Evolutionary conservation across 2,329 filamentous ascomycete genomes (phyloP).

Genomic region (Graphium sp.): DNA sequence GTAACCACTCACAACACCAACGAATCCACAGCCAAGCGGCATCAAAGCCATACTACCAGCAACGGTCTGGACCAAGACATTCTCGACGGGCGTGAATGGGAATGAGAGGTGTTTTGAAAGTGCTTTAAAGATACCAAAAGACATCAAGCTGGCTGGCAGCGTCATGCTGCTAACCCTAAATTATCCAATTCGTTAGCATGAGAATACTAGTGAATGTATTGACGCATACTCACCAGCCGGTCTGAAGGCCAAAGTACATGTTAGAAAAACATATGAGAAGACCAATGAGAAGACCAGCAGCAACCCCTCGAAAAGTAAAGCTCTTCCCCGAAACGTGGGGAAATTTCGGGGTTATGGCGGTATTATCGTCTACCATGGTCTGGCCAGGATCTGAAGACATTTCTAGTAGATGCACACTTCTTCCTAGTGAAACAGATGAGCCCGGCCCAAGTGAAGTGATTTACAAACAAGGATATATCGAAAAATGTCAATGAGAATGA

Average conservation of each 20-base stretch:
- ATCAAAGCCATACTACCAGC: conserved; percentile 92
- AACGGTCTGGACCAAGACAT: conserved; percentile 91
- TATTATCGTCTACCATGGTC: too few relatives aligned
- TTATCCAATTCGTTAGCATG: not conserved
- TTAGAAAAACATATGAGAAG: conserved; percentile 91
- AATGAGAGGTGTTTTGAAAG: conserved; percentile 55
- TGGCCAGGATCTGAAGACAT: too few relatives aligned
- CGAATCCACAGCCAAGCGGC: conserved; percentile 89
- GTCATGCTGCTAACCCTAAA: conserved; percentile 62
- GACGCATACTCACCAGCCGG: conserved; percentile 24
- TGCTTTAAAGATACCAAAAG: conserved; percentile 83
- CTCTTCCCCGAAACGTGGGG: conserved; percentile 33
- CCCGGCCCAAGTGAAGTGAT: too few relatives aligned
- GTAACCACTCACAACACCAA: conserved; percentile 50
- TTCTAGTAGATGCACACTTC: too few relatives aligned
- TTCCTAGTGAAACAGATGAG: too few relatives aligned
- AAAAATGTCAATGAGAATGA: too few relatives aligned
- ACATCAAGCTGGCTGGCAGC: conserved; percentile 88
- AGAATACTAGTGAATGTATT: not conserved
- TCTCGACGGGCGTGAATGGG: conserved; percentile 88
- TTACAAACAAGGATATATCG: too few relatives aligned
- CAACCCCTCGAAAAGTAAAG: conserved; percentile 71
- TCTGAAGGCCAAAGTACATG: conserved; percentile 97
- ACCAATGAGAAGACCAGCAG: conserved; percentile 69
- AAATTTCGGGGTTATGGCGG: conserved; percentile 7